A percentile compares a stretch with the other conserved stretches of the same genome.
phyloP scores from a whole-genome alignment of 352 stramenopile species.

The Phytophthora litchii region DNA sequence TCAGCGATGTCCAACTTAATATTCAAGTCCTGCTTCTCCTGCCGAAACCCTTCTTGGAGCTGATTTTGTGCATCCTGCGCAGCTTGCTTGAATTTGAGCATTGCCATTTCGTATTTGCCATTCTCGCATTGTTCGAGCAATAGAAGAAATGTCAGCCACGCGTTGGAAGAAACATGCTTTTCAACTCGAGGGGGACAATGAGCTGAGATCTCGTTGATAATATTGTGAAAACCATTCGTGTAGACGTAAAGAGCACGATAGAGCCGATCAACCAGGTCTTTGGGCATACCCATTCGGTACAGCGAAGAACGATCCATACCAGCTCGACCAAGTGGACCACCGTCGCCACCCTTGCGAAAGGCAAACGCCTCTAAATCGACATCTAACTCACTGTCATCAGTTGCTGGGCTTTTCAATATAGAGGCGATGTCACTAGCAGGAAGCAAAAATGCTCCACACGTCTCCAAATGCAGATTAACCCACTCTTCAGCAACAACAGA shows the following conservation, averaged over 20 bases:
- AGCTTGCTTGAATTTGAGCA: conserved; percentile 86
- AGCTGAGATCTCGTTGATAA: conserved; percentile 81
- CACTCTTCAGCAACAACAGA: conserved; percentile 80
- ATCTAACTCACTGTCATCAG: conserved; percentile 40
- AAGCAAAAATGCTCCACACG: conserved; percentile 52
- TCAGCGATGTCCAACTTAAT: conserved; percentile 39
- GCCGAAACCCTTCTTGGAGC: conserved; percentile 52
- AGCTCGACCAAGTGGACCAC: conserved; percentile 53
- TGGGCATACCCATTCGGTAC: conserved; percentile 77
- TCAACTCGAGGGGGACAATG: conserved; percentile 68
- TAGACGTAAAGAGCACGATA: conserved; percentile 87
- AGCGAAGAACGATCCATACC: conserved; percentile 77
- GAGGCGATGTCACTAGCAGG: conserved; percentile 52
- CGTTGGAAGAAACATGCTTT: conserved; percentile 81
- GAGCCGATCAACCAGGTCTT: conserved; percentile 75
- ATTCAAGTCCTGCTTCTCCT: conserved; percentile 45
- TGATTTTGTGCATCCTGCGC: conserved; percentile 58
- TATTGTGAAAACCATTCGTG: conserved; percentile 84
- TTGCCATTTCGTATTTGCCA: conserved; percentile 86
- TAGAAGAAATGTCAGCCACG: conserved; percentile 79
- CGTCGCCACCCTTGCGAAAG: conserved; percentile 49
- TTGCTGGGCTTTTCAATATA: conserved; percentile 35
- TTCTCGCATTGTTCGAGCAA: conserved; percentile 82
- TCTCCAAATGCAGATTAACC: conserved; percentile 81
- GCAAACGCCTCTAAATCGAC: conserved; percentile 47